phyloP scores from a whole-genome alignment of 345 rosid species.

The Xanthoceras sorbifolium region DNA sequence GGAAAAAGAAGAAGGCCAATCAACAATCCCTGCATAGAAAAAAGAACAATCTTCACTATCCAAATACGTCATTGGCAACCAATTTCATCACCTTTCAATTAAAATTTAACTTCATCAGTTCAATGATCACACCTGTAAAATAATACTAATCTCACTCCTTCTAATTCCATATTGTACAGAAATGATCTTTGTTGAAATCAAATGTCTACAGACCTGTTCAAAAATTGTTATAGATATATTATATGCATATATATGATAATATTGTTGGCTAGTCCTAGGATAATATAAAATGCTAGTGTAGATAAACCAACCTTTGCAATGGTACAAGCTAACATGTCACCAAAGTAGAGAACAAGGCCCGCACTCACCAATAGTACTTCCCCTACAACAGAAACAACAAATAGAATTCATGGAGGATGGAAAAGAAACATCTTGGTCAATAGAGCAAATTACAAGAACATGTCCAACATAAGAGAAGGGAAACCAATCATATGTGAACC shows the following conservation, averaged over 20 bases:
- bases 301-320: slow-evolving; percentile 60
- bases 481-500: not conserved
- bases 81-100: slow-evolving; percentile 10
- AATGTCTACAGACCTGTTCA: slow-evolving; percentile 51
- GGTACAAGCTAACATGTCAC: slow-evolving; percentile 82
- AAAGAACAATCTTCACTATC: slow-evolving; percentile 19
- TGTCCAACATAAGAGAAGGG: not conserved
- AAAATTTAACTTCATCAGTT: slow-evolving; percentile 10
- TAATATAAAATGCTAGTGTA: slow-evolving; percentile 12
- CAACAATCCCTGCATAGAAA: slow-evolving; percentile 62
- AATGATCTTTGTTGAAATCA: slow-evolving; percentile 44
- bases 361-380: slow-evolving; percentile 81
- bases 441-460: not conserved
- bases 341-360: slow-evolving; percentile 88
- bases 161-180: slow-evolving; percentile 53
- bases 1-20: slow-evolving; percentile 84
- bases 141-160: slow-evolving; percentile 78
- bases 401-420: slow-evolving; percentile 4
- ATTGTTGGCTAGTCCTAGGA: slow-evolving; percentile 18
- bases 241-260: slow-evolving; percentile 10
- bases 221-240: slow-evolving; percentile 18
- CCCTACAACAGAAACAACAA: slow-evolving; percentile 44
- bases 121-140: slow-evolving; percentile 63
- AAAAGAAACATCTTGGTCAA: not conserved
- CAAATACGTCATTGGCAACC: slow-evolving; percentile 17